phyloP scores from a whole-genome alignment of 2,329 filamentous ascomycete genomes.

The Emmonsiellopsis sp. region DNA sequence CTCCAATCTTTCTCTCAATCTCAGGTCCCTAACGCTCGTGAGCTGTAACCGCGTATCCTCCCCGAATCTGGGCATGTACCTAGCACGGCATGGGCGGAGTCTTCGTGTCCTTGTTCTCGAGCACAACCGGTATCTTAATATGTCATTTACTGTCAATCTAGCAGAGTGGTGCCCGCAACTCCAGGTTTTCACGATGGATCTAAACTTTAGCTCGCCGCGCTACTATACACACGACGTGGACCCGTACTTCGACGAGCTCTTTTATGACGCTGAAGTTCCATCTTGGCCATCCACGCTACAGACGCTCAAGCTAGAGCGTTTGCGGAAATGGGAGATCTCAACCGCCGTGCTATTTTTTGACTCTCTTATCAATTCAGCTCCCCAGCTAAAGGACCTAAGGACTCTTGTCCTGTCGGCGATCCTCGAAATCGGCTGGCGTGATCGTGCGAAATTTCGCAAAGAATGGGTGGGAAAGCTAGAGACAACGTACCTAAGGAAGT shows the following conservation, averaged over 20 bases:
- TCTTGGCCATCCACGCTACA: slow-evolving; percentile 68
- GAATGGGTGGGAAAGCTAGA: slow-evolving; percentile 66
- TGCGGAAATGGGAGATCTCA: slow-evolving; percentile 63
- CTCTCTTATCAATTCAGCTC: slow-evolving; percentile 65
- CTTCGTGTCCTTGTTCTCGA: slow-evolving; percentile 61
- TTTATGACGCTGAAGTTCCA: slow-evolving; percentile 53
- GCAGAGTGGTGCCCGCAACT: slow-evolving; percentile 61
- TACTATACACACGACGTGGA: slow-evolving; percentile 56
- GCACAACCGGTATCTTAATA: slow-evolving; percentile 69
- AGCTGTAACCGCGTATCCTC: slow-evolving; percentile 72
- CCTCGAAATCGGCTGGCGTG: slow-evolving; percentile 69
- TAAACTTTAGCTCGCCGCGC: slow-evolving; percentile 50
- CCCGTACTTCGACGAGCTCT: slow-evolving; percentile 62
- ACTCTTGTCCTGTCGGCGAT: slow-evolving; percentile 66
- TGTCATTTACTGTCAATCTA: slow-evolving; percentile 64
- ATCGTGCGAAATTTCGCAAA: slow-evolving; percentile 68
- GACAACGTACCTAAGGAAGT: slow-evolving; percentile 35
- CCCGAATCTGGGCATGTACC: slow-evolving; percentile 54
- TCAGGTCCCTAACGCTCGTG: slow-evolving; percentile 62
- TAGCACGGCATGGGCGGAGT: slow-evolving; percentile 57
- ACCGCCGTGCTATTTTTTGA: slow-evolving; percentile 69
- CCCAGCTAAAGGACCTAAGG: slow-evolving; percentile 57
- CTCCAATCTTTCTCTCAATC: slow-evolving; percentile 54
- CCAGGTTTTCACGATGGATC: slow-evolving; percentile 63
- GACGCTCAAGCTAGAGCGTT: slow-evolving; percentile 63